Evolutionary conservation across 140 eudicot genomes (phyloP).

Genomic region (Senecio squalidus): DNA sequence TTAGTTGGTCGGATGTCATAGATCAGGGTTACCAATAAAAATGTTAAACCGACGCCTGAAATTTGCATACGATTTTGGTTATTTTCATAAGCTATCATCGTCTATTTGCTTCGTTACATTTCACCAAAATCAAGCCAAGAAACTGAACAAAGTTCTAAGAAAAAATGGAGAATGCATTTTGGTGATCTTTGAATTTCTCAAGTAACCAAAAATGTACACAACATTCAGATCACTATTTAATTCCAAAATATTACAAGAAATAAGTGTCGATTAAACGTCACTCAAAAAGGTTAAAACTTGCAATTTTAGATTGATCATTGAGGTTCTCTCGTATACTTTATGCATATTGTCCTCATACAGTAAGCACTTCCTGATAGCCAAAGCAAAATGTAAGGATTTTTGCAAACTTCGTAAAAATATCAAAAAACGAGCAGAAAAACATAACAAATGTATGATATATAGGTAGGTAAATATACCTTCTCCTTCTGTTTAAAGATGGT

Average conservation of each 20-base stretch:
- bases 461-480: slow-evolving; percentile 82
- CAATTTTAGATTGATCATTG: slow-evolving; percentile 6
- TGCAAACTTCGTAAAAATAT: neutral
- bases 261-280: slow-evolving; percentile 10
- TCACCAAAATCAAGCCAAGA: slow-evolving; percentile 7
- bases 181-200: slow-evolving; percentile 2
- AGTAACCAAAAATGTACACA: slow-evolving; percentile 19
- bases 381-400: neutral
- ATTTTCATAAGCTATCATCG: neutral
- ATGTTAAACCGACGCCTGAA: too few relatives aligned
- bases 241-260: slow-evolving; percentile 10
- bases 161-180: neutral
- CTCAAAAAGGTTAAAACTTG: slow-evolving; percentile 2
- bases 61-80: neutral
- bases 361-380: slow-evolving; percentile 64
- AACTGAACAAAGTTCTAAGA: neutral
- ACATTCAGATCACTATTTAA: neutral
- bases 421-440: neutral
- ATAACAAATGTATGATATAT: neutral
- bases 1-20: too few relatives aligned
- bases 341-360: slow-evolving; percentile 44
- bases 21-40: too few relatives aligned
- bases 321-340: slow-evolving; percentile 9
- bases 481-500: slow-evolving; percentile 87
- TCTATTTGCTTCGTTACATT: neutral